These are phyloP conservation scores for Syncephalastrum monosporum DNA, from an alignment of 371 early-diverging fungal genomes.

Conservation along the genomic window DNA sequence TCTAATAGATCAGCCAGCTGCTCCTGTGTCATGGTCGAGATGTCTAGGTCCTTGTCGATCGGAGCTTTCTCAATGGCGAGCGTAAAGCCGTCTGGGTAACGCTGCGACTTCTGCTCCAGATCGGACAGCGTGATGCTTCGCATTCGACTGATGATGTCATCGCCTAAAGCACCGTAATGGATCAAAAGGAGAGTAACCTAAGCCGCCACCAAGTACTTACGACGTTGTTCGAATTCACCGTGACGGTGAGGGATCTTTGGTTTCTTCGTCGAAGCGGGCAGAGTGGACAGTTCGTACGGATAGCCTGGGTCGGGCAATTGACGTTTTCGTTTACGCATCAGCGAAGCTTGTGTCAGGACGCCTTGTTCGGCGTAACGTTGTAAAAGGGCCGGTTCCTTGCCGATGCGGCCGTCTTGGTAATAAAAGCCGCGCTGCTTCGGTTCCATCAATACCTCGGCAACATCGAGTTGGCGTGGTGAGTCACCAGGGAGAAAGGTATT, in stretches of 20 bases:
- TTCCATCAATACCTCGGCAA: conserved; percentile 19
- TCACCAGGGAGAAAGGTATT: no score
- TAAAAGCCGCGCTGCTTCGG: conserved; percentile 36
- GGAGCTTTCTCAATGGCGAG: conserved; percentile 33
- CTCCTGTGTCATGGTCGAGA: conserved; percentile 23
- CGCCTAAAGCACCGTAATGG: conserved; percentile 22
- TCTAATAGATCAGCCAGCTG: conserved; percentile 26
- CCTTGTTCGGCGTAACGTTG: conserved; percentile 39
- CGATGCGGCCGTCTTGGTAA: conserved; percentile 32
- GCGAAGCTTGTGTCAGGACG: conserved; percentile 29
- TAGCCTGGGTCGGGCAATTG: conserved; percentile 10
- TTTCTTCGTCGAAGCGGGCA: conserved; percentile 28
- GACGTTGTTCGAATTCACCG: conserved; percentile 48
- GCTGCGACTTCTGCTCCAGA: conserved; percentile 39
- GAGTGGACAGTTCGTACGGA: conserved; percentile 12
- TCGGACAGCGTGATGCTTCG: conserved; percentile 37
- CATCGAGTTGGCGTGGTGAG: no score
- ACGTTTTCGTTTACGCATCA: conserved; percentile 26
- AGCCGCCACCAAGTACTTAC: conserved; percentile 21
- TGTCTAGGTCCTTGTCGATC: conserved; percentile 6
- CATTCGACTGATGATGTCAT: conserved; percentile 46
- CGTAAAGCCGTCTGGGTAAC: conserved; percentile 23
- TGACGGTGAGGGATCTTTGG: conserved; percentile 50
- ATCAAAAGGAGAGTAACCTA: neutral
- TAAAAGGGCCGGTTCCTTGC: conserved; percentile 24